Evolutionary conservation across 2,329 filamentous ascomycete species (phyloP), one percentile per base, ranked within the genome.

Genomic region (Metarhizium album): DNA sequence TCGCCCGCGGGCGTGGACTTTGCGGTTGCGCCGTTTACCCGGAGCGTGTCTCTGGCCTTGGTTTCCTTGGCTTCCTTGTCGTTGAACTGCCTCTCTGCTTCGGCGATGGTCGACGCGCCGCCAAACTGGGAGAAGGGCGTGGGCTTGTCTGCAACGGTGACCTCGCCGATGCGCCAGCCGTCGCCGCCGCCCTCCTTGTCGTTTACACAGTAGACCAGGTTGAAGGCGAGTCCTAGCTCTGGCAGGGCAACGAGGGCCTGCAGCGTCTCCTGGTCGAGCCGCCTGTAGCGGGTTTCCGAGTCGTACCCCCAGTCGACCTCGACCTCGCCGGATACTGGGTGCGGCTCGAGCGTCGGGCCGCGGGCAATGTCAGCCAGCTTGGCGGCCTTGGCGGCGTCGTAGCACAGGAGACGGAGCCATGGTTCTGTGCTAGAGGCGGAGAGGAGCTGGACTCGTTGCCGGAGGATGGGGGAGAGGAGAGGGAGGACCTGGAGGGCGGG

Each of bases 291-390:
- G 27, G 75, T 73, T 53, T 80, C 73, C 7, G 80, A 75, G 51
- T 88, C 84, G 51, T 74, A 75, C 59, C 81, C 76, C 74, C 78
- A 80, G 64, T 87, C 82, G 20, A 90, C 68, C 67, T 91, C 87
- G 49, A 91, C 79, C 65, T 90, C 86, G 49, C 86, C 87, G 2
- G 85, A 89, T 4, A 85, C 80, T 3, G 87, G 87, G 60, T 93
- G 87, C n/a, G 86, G 85, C 64, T 90, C 85, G 31, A 91, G 71
- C 45, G 75, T 70, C 49, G 86, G 79, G 51, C 76, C 75, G 57
- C 76, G 75, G 31, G 82, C 80, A 14, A 84, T 70, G 52, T 79
- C 71, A n/a, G 76, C 72, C 18, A 91, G 73, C 56, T 73, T 76
- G 42, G 78, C 70, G 3, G 74, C 71, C 55, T 76, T 75, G 55